Evolutionary conservation across 176 grass and related monocot species (phyloP), one percentile per base, ranked within the genome.

Genomic region (Phoenix roebelenii): DNA sequence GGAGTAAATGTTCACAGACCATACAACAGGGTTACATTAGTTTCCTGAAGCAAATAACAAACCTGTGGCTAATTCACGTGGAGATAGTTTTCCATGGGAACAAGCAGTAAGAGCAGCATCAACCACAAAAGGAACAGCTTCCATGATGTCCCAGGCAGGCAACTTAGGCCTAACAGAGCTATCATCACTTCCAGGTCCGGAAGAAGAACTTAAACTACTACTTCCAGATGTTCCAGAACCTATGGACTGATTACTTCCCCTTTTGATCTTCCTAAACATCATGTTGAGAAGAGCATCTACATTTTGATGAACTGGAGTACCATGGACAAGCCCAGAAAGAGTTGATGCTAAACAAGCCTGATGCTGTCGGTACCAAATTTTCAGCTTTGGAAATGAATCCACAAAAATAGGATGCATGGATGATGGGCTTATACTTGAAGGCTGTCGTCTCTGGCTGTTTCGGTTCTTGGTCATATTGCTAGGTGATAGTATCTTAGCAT

Each of bases 271-370:
- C 71, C 66, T 78, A 61, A 88, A 98, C 87, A 98, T 98, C 76
- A 88, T 80, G 58, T 83, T 91, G 52, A 98, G 77, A 92, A 98
- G 83, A 55, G 63, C 72, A 24, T 98, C 84, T 54, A 88, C 87
- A 65, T 78, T 98, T 70, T 88, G 81, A 70, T 82, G 87, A 22
- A 98, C 87, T 44, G 93, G 87, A 65, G 83, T 88, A 14, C 84
- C 87, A 70, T 88, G 80, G 63, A 83, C 81, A 66, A 92, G 81
- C 49, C 93, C 93, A 70, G 83, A 92, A 68, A 98, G 87, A 63
- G 93, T 92, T 63, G 93, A 98, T 24, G 93, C 93, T 65, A 98
- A 71, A 76, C 93, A 98, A 80, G 93, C 93, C 79, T 98, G 93
- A 69, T 98, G 87, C 52, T 92, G 93, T 63, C 73, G 70, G 32